Conservation (phyloP, 805 yeast genomes). For the Cyberlindnera amylophila region DNA sequence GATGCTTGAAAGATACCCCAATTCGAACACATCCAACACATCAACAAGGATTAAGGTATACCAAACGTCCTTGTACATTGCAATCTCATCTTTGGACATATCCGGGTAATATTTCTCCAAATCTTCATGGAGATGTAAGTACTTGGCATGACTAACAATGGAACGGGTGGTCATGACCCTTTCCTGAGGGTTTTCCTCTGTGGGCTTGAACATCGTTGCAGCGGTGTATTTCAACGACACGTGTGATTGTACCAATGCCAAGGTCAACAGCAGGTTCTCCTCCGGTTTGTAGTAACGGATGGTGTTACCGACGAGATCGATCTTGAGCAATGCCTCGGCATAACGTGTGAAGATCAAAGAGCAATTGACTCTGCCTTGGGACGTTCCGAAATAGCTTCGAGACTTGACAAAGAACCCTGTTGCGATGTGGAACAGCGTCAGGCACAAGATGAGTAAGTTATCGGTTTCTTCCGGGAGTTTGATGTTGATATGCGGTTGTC, state of each 20-base stretch:
- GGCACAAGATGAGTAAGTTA: neutral
- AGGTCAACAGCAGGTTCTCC: neutral
- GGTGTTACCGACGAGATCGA: neutral
- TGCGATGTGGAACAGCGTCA: neutral
- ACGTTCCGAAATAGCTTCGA: neutral
- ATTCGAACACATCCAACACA: constrained; percentile 2
- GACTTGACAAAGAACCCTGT: neutral
- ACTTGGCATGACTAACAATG: constrained; percentile 1
- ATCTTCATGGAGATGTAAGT: constrained; percentile 3
- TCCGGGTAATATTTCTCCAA: neutral
- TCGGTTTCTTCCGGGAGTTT: neutral
- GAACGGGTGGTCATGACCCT: neutral
- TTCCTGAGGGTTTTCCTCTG: neutral
- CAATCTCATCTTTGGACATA: constrained; percentile 1
- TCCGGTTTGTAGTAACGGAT: neutral
- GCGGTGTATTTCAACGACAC: neutral
- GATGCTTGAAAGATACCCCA: constrained; percentile 2
- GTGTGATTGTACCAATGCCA: neutral
- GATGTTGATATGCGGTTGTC: neutral
- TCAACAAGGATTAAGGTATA: constrained; percentile 2
- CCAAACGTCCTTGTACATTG: constrained; percentile 7
- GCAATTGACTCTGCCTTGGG: neutral
- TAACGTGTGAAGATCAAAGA: neutral
- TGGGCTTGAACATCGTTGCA: neutral
- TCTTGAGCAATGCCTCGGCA: neutral